Percentiles rank a stretch among this genome's conserved stretches.
These are phyloP conservation scores for Eucalyptus leucophloia DNA, from an alignment of 345 rosid genomes.

Conservation along the genomic window DNA sequence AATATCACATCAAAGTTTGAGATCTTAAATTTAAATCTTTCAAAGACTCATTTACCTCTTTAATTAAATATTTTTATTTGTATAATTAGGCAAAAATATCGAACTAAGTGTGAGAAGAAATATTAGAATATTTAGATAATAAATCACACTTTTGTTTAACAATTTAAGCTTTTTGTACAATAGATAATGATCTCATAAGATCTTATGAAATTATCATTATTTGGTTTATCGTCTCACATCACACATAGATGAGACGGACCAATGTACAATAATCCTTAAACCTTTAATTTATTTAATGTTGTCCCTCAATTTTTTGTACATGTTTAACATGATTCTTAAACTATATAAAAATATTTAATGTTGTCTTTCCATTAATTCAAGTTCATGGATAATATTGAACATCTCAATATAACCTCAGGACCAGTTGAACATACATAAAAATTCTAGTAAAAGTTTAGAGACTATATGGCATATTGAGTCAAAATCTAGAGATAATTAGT, in stretches of 20 bases:
- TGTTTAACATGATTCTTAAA: fast-evolving
- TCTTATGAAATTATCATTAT: not conserved
- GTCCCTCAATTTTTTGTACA: fast-evolving
- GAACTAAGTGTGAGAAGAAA: fast-evolving
- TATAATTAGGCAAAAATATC: no score
- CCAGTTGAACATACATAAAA: fast-evolving
- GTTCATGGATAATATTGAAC: fast-evolving
- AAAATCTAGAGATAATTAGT: fast-evolving
- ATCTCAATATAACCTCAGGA: fast-evolving
- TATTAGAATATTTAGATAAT: no score
- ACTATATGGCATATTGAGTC: fast-evolving
- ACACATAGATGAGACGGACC: no score
- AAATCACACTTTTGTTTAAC: fast-evolving
- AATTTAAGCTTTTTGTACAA: not conserved
- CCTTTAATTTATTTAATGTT: fast-evolving
- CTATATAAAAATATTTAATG: fast-evolving
- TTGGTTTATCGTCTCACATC: not conserved
- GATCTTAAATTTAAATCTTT: fast-evolving
- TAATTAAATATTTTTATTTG: no score
- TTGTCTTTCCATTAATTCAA: not conserved
- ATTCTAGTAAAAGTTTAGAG: no score
- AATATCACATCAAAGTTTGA: fast-evolving
- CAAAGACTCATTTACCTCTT: fast-evolving
- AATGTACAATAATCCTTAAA: fast-evolving
- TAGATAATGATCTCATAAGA: no score